These are phyloP conservation scores for Microdochium bolleyi DNA, from an alignment of 2,329 filamentous ascomycete genomes.

Conservation along the genomic window DNA sequence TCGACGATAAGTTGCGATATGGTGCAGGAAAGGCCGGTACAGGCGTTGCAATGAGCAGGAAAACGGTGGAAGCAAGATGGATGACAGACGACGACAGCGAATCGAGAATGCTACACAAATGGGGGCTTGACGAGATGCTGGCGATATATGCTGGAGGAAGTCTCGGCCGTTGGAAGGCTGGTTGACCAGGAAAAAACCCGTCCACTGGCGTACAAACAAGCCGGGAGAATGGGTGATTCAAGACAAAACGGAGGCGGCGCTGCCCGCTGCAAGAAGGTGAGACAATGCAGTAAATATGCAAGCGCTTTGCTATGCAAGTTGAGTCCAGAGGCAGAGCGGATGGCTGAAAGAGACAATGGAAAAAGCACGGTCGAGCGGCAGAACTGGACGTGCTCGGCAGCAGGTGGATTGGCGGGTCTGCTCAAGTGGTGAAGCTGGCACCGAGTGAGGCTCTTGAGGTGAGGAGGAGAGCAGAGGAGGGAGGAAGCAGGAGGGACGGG, in stretches of 20 bases:
- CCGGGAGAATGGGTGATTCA: neutral
- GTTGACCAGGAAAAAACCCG: neutral
- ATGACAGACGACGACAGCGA: neutral
- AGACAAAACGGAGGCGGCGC: neutral
- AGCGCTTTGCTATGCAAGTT: neutral
- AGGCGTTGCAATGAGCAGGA: neutral
- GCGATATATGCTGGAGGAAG: neutral
- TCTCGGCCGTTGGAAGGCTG: neutral
- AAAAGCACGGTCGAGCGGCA: neutral
- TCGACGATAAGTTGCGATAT: neutral
- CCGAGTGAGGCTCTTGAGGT: neutral
- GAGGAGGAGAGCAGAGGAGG: neutral
- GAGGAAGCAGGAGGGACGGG: neutral
- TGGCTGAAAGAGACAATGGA: neutral
- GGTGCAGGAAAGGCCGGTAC: neutral
- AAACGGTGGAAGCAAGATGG: neutral
- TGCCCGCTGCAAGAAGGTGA: neutral
- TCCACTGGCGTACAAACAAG: no score
- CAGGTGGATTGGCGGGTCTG: no score
- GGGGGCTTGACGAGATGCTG: neutral
- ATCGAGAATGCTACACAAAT: neutral
- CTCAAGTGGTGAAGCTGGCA: neutral
- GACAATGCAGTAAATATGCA: conserved; percentile 1
- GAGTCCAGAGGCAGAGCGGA: neutral
- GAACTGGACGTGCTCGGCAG: neutral